A percentile compares a stretch with the other conserved stretches of the same genome.
Conservation (phyloP, 202 grass and related monocot genomes). For the Brachypodium distachyon region DNA sequence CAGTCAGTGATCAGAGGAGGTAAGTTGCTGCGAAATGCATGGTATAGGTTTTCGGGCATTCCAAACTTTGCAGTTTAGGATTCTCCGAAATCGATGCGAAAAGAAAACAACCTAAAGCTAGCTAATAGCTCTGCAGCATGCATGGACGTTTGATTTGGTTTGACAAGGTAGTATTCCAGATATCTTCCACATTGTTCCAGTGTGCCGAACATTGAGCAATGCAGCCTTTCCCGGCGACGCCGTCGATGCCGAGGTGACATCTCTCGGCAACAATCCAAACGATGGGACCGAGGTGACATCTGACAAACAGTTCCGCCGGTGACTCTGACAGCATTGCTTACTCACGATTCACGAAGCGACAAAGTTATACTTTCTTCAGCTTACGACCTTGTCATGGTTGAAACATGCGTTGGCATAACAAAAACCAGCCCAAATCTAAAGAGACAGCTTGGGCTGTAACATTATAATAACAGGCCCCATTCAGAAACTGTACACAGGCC, state of each 20-base stretch:
- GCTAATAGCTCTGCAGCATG: neutral
- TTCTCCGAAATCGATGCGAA: neutral
- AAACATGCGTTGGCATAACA: too few species aligned
- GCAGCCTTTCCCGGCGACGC: neutral
- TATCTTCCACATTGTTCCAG: neutral
- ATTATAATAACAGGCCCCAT: too few species aligned
- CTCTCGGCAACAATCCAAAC: neutral
- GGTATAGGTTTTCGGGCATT: neutral
- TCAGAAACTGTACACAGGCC: too few species aligned
- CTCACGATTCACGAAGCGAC: too few species aligned
- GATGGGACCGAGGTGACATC: constrained; percentile 16
- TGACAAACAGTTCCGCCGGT: too few species aligned
- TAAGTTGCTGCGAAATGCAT: neutral
- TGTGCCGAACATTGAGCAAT: neutral
- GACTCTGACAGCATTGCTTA: too few species aligned
- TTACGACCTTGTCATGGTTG: too few species aligned
- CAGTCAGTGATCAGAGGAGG: neutral
- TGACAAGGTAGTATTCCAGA: neutral
- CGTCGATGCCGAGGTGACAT: neutral
- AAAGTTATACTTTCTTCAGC: too few species aligned
- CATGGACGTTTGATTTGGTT: neutral
- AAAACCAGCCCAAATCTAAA: too few species aligned
- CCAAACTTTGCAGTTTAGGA: neutral
- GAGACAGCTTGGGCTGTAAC: too few species aligned
- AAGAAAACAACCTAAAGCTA: neutral